Evolutionary conservation across 2,329 filamentous ascomycete genomes (phyloP).

Genomic region (Bipolaris victoriae): DNA sequence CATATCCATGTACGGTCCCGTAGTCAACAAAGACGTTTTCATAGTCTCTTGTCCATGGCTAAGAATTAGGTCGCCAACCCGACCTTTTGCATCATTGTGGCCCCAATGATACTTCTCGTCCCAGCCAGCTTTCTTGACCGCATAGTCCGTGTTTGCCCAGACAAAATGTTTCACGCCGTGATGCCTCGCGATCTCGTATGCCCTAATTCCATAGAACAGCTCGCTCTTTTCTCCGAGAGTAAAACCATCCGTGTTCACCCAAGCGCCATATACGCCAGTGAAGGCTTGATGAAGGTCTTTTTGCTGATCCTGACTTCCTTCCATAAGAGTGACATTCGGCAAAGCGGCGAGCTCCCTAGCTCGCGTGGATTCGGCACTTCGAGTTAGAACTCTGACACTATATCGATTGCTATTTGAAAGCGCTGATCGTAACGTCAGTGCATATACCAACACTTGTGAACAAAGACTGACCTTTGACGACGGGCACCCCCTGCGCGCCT

Average conservation of each 20-base stretch:
- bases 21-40: constrained; percentile 37
- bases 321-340: neutral
- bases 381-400: neutral
- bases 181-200: constrained; percentile 48
- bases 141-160: neutral
- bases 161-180: neutral
- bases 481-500: constrained; percentile 33
- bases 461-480: constrained; percentile 11
- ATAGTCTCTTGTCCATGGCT: constrained; percentile 16
- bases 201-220: constrained; percentile 53
- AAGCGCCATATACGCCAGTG: neutral
- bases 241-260: neutral
- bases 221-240: constrained; percentile 53
- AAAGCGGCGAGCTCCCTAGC: neutral
- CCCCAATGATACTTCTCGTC: neutral
- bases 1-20: constrained; percentile 42
- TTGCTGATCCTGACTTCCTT: neutral
- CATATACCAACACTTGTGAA: neutral
- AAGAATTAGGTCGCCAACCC: constrained; percentile 36
- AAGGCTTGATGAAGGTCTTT: neutral
- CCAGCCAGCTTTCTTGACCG: neutral
- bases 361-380: neutral
- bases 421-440: neutral
- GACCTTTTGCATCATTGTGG: constrained; percentile 53
- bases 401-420: neutral